These are phyloP conservation scores for Fonsecaea monophora DNA, from an alignment of 2,329 filamentous ascomycete genomes.

Conservation along the genomic window DNA sequence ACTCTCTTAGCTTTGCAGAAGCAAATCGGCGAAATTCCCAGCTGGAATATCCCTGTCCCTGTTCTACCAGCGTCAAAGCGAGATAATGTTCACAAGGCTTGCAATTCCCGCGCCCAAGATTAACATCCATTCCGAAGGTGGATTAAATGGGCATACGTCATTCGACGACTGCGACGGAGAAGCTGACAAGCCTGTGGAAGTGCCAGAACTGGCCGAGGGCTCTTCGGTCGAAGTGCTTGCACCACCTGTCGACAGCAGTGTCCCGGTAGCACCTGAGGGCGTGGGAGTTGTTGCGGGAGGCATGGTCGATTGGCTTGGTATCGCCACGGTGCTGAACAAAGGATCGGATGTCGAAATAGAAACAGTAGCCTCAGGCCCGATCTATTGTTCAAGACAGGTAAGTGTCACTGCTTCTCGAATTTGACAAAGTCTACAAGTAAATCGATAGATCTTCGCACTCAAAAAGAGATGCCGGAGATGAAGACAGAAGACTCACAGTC, in stretches of 20 bases:
- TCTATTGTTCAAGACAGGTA: slow-evolving; percentile 2
- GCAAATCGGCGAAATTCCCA: not conserved
- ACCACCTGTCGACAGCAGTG: slow-evolving; percentile 13
- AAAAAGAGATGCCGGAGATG: too few species aligned
- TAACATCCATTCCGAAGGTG: slow-evolving; percentile 14
- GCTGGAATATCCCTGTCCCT: slow-evolving; percentile 10
- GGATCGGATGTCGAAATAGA: slow-evolving; percentile 26
- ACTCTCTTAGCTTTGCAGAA: slow-evolving; percentile 2
- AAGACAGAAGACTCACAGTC: slow-evolving; percentile 10
- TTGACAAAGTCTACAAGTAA: not conserved
- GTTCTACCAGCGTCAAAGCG: slow-evolving; percentile 12
- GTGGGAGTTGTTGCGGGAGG: slow-evolving; percentile 28
- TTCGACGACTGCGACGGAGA: slow-evolving; percentile 20
- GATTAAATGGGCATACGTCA: slow-evolving; percentile 10
- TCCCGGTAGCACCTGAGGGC: slow-evolving; percentile 8
- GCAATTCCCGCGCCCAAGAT: slow-evolving; percentile 18
- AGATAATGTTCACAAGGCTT: slow-evolving; percentile 16
- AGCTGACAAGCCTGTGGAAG: slow-evolving; percentile 16
- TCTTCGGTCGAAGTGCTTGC: not conserved
- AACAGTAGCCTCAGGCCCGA: slow-evolving; percentile 37
- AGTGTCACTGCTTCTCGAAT: not conserved
- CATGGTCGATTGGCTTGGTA: slow-evolving; percentile 31
- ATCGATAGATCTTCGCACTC: not conserved
- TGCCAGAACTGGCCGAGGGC: not conserved
- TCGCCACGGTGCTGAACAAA: slow-evolving; percentile 34